Evolutionary conservation across 352 stramenopile species (phyloP), one percentile per base, ranked within the genome.

Genomic region (Phytopythium oedochilum): DNA sequence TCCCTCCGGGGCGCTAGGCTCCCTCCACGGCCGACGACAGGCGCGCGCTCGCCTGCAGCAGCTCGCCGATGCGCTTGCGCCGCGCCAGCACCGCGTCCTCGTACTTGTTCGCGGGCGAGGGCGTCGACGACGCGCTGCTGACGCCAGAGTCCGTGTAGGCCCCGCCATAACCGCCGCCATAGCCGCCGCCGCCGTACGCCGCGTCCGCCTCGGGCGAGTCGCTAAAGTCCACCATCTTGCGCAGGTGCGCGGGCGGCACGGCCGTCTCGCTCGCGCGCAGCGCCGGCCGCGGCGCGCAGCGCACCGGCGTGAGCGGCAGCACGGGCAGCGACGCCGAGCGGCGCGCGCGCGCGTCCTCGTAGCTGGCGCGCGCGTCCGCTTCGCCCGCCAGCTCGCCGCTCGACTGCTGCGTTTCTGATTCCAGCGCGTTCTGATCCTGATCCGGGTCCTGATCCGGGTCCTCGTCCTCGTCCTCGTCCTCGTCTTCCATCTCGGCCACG

Each of bases 31-130:
- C 17, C 47, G 32, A 36, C 25, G 42, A 32, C 5, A 48, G 23
- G 4, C 42, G 42, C 22, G 18, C 28, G 50, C 50, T 36, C 2
- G 39, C 26, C 23, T 38, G 34, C 40, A 79, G 45, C 53, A 75
- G 50, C 39, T 59, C 48, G 12, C 60, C 59, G 34, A 76, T 69
- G 28, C 32, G 44, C 40, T 38, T 55, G 25, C 72, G 46, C 34
- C 68, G 66, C 53, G 47, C 61, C 38, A 36, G 40, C 46, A 79
- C 67, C 20, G 51, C 49, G 7, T 38, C 46, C 5, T 43, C 25
- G 59, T 74, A 79, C 57, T 71, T 73, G 35, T 52, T 42, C 26
- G 68, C 59, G 14, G 70, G 70, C 14, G 70, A 73, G 25, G 56
- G 42, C 32, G 49, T 55, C 53, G 34, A 51, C n/a, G 54, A 45